phyloP scores from a whole-genome alignment of 192 early-diverging fungal species.

The Entrophospora sp. region DNA sequence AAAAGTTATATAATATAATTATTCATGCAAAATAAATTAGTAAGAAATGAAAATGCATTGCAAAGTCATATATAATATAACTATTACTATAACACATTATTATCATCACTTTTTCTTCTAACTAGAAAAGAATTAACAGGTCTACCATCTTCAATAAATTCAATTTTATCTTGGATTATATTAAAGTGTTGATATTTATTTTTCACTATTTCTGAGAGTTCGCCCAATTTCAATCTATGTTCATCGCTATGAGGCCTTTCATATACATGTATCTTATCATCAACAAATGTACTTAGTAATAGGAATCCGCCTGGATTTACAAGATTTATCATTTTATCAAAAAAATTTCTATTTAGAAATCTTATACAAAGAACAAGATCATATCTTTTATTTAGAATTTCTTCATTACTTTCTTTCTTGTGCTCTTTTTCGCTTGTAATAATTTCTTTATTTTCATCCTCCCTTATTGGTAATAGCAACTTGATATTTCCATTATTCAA shows the following conservation, averaged over 20 bases:
- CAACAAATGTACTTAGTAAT: slow-evolving; percentile 33
- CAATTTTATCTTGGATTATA: slow-evolving; percentile 24
- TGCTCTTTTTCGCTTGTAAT: background rate
- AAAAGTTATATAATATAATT: no score
- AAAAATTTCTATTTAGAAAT: slow-evolving; percentile 25
- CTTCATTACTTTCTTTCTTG: background rate
- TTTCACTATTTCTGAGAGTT: slow-evolving; percentile 18
- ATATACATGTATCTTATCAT: slow-evolving; percentile 20
- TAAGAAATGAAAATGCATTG: no score
- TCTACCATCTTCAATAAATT: slow-evolving; percentile 31
- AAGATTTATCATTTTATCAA: slow-evolving; percentile 17
- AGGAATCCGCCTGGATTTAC: slow-evolving; percentile 30
- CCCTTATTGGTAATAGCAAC: background rate
- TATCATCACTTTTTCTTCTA: slow-evolving; percentile 2
- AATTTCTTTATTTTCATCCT: background rate
- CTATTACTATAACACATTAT: background rate
- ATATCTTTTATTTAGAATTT: background rate
- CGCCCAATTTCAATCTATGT: slow-evolving; percentile 23
- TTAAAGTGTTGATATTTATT: slow-evolving; percentile 21
- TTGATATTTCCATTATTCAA: slow-evolving; percentile 23
- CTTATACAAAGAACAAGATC: slow-evolving; percentile 32
- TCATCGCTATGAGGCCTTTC: slow-evolving; percentile 19
- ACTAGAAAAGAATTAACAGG: slow-evolving; percentile 30
- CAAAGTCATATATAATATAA: no score
- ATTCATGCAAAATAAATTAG: no score